Conservation (phyloP, 768 basidiomycete species). For the Suillus cothurnatus region DNA sequence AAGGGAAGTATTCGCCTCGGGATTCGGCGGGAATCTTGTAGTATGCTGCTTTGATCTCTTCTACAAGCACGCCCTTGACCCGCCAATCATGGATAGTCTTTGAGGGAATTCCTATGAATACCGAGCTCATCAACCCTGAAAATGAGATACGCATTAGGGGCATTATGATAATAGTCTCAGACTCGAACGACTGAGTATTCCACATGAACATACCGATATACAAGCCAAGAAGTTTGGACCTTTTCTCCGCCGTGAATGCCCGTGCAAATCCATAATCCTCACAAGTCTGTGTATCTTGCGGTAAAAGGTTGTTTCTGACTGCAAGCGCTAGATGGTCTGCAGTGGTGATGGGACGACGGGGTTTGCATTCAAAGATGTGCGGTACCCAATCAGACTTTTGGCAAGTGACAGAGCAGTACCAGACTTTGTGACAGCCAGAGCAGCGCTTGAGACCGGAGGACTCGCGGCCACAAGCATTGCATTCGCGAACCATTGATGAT, state of each 20-base stretch:
- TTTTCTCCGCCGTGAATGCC: slow-evolving; percentile 18
- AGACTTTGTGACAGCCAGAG: not conserved
- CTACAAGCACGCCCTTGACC: slow-evolving; percentile 31
- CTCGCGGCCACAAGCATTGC: not conserved
- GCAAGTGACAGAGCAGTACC: not conserved
- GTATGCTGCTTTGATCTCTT: slow-evolving; percentile 36
- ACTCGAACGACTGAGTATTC: not conserved
- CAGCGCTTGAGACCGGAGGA: not conserved
- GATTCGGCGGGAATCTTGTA: slow-evolving; percentile 22
- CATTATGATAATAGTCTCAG: not conserved
- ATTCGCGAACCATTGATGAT: not conserved
- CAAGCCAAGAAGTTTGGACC: slow-evolving; percentile 31
- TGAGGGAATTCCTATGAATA: slow-evolving; percentile 19
- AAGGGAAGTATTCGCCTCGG: slow-evolving; percentile 36
- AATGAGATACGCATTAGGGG: not conserved
- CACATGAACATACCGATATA: slow-evolving; percentile 21
- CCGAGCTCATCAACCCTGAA: slow-evolving; percentile 26
- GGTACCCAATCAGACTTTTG: not conserved
- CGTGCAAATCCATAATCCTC: slow-evolving; percentile 39
- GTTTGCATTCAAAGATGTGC: not conserved
- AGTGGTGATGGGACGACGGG: not conserved
- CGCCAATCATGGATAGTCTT: slow-evolving; percentile 37
- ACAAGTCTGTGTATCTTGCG: slow-evolving; percentile 34
- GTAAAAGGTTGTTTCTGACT: slow-evolving; percentile 23
- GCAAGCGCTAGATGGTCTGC: slow-evolving; percentile 32